Evolutionary conservation across 2,329 filamentous ascomycete genomes (phyloP), one percentile per base, ranked within the genome.

Genomic region (Chrysoporthe cubensis): DNA sequence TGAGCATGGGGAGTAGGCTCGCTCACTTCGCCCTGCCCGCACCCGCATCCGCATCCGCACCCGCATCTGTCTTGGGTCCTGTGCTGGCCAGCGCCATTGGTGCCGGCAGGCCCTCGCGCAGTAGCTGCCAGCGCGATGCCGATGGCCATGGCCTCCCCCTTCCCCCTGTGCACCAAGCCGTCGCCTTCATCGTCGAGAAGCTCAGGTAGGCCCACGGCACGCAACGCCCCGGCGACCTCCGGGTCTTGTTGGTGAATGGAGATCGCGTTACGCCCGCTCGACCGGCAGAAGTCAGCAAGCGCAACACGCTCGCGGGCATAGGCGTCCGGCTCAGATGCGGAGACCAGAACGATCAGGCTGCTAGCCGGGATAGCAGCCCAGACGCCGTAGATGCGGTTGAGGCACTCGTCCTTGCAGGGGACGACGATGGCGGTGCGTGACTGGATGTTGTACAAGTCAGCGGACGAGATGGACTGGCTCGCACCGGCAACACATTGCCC

Each of bases 111-210:
- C 14, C 62, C 62, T 44, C 58, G 62, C 18, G 68, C 68, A 21
- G 72, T 67, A 14, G 73, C 73, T 7, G 75, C 75, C 1, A 78
- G 62, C 0, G 75, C 75, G 21, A 76, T 74, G 46, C 74, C 76
- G 2, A 78, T 71, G 8, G 77, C 67, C 74, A 78, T 76, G 26
- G 74, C 76, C 70, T 78, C 76, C 3, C 76, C 76, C 66, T 78
- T 78, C 34, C 76, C 76, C 44, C 72, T 70, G 66, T 72, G 71
- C 65, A 77, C 71, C 42, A 68, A 69, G 6, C 70, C 71, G 50
- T 70, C 65, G 32, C 76, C 76, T 64, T 77, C 76, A 0, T 56
- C 54, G 42, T 70, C 68, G 43, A 76, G 21, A 0, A 77, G 62
- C 57, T 73, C 65, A 5, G 71, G 42, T 68, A 76, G 71, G 32